Conservation (phyloP, 495 filamentous ascomycete species). For the Aspergillus bertholletiae region DNA sequence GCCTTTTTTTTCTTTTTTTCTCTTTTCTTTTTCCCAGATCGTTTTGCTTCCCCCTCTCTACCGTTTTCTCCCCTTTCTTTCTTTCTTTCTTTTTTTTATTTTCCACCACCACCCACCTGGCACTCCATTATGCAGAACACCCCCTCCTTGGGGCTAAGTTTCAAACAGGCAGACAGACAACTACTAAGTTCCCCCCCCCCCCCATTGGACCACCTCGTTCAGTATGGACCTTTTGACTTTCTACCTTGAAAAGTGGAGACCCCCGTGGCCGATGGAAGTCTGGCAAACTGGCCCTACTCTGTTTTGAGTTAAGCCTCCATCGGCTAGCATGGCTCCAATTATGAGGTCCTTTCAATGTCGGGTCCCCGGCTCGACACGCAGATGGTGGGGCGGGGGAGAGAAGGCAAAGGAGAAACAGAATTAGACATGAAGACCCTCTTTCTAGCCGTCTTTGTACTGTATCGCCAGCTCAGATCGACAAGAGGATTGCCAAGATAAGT, state of each 20-base stretch:
- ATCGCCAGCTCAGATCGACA: constrained; percentile 11
- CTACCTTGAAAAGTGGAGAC: constrained; percentile 3
- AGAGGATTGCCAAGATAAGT: constrained; percentile 22
- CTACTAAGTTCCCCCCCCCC: no score
- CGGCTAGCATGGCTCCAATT: constrained; percentile 2
- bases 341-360: constrained; percentile 2
- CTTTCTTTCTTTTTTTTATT: neutral
- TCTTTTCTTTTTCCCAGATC: no score
- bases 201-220: neutral
- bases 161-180: constrained; percentile 4
- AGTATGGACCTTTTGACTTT: constrained; percentile 3
- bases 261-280: constrained; percentile 8
- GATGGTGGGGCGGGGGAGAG: constrained; percentile 4
- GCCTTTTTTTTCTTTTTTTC: neutral
- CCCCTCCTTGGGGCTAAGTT: neutral
- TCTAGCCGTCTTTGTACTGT: constrained; percentile 9
- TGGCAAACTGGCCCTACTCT: constrained; percentile 5
- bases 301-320: constrained; percentile 6
- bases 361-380: constrained; percentile 1
- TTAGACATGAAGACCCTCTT: neutral
- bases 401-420: neutral
- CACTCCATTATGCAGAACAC: neutral
- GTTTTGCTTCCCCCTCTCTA: no score
- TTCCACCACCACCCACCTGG: neutral
- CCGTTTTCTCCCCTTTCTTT: neutral